Evolutionary conservation across 2,329 filamentous ascomycete genomes (phyloP).

Genomic region (Coniochaeta prunicola): DNA sequence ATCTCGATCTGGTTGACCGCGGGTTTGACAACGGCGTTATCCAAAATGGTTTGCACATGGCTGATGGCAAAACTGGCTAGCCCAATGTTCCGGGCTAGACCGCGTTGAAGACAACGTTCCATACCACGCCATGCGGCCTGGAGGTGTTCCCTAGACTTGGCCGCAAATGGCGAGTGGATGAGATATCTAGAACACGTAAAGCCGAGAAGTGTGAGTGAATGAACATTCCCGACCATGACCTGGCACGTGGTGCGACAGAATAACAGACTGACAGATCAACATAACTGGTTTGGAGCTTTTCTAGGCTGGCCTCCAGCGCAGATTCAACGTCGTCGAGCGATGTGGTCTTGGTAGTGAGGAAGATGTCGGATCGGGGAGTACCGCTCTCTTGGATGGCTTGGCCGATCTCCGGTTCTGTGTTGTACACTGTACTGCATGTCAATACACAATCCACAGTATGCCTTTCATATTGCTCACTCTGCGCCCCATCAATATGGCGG

Average conservation of each 20-base stretch:
- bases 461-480: too few relatives aligned
- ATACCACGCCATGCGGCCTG: slow-evolving; percentile 53
- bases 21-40: slow-evolving; percentile 54
- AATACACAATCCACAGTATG: too few relatives aligned
- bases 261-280: too few relatives aligned
- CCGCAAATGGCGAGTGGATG: slow-evolving; percentile 51
- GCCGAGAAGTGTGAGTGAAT: too few relatives aligned
- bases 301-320: slow-evolving; percentile 52
- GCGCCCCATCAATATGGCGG: too few relatives aligned
- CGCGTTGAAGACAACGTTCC: slow-evolving; percentile 59
- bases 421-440: slow-evolving; percentile 50
- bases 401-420: slow-evolving; percentile 64
- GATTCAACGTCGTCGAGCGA: slow-evolving; percentile 30
- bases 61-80: slow-evolving; percentile 65
- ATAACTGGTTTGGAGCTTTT: slow-evolving; percentile 61
- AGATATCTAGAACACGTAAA: too few relatives aligned
- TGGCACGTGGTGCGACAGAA: too few relatives aligned
- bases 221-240: too few relatives aligned
- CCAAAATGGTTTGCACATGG: slow-evolving; percentile 48
- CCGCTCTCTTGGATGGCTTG: slow-evolving; percentile 60
- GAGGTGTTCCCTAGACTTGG: slow-evolving; percentile 40
- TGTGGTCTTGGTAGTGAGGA: slow-evolving; percentile 45
- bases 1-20: slow-evolving; percentile 76
- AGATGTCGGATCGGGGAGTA: slow-evolving; percentile 60
- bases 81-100: slow-evolving; percentile 63